These are phyloP conservation scores for Endothia cerciana DNA, from an alignment of 2,329 filamentous ascomycete species.

Conservation along the genomic window DNA sequence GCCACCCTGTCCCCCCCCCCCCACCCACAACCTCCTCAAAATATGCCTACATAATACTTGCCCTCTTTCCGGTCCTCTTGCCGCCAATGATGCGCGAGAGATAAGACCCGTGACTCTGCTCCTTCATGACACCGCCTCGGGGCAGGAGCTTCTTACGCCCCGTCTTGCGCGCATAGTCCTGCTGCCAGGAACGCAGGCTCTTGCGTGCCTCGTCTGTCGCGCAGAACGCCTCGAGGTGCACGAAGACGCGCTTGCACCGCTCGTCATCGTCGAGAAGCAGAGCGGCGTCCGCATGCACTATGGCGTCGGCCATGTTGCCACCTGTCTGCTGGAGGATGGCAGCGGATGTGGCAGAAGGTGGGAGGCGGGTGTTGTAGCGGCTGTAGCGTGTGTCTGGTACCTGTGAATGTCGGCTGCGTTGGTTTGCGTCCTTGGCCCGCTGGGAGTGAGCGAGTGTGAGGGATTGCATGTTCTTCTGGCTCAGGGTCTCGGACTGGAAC, in stretches of 20 bases:
- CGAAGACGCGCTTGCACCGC: conserved; percentile 49
- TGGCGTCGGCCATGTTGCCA: conserved; percentile 22
- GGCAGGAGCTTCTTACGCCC: conserved; percentile 47
- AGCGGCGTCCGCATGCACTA: conserved; percentile 21
- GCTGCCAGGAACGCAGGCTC: conserved; percentile 55
- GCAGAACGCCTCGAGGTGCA: conserved; percentile 51
- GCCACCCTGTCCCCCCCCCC: background rate
- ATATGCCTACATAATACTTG: conserved; percentile 28
- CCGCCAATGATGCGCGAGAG: conserved; percentile 24
- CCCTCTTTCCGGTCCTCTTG: conserved; percentile 26
- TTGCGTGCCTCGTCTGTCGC: conserved; percentile 50
- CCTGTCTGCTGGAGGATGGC: conserved; percentile 33
- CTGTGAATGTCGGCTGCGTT: conserved; percentile 14
- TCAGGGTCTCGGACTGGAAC: conserved; percentile 47
- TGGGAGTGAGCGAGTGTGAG: conserved; percentile 31
- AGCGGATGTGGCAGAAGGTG: conserved; percentile 17
- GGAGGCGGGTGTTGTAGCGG: conserved; percentile 30
- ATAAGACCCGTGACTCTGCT: conserved; percentile 21
- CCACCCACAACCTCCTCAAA: too few relatives aligned
- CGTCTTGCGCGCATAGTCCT: conserved; percentile 48
- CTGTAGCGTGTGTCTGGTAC: conserved; percentile 25
- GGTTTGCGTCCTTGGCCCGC: conserved; percentile 6
- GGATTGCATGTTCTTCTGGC: conserved; percentile 30
- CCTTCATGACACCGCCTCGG: conserved; percentile 39
- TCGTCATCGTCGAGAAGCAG: conserved; percentile 46